These are phyloP conservation scores for Pseudonitzschia pungens DNA, from an alignment of 108 stramenopile species.

Conservation along the genomic window DNA sequence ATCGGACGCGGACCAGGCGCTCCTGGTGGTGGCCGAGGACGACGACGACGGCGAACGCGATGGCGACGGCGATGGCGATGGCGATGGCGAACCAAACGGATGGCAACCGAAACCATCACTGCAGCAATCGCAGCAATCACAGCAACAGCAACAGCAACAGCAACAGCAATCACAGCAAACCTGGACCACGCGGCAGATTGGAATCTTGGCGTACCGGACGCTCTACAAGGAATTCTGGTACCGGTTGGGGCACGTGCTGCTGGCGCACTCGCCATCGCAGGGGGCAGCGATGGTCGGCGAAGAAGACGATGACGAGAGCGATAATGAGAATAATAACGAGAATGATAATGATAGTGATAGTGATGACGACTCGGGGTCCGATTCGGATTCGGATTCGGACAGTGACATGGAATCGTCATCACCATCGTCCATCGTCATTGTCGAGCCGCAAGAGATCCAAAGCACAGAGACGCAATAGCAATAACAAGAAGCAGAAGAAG, in stretches of 20 bases:
- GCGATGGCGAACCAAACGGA: constrained; percentile 5
- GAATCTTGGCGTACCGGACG: constrained; percentile 47
- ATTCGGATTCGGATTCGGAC: background rate
- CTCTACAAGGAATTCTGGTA: constrained; percentile 85
- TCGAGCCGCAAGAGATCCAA: background rate
- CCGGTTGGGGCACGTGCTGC: constrained; percentile 53
- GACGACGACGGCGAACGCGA: constrained; percentile 30
- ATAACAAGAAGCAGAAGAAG: too few species aligned
- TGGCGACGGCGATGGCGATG: constrained; percentile 20
- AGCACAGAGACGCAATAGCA: too few species aligned
- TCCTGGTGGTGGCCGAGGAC: constrained; percentile 51
- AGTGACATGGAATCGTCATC: too few species aligned
- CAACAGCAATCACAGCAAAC: too few species aligned
- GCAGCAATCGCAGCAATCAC: too few species aligned
- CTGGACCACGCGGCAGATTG: constrained; percentile 24
- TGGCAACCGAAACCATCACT: background rate
- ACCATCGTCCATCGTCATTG: too few species aligned
- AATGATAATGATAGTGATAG: background rate
- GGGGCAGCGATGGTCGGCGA: constrained; percentile 11
- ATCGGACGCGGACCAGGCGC: constrained; percentile 45
- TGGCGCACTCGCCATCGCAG: constrained; percentile 35
- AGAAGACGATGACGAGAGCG: constrained; percentile 13
- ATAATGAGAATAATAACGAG: too few species aligned
- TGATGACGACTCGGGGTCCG: background rate
- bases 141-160: too few species aligned